Percentiles rank a stretch among this genome's conserved stretches.
Evolutionary conservation across 2,329 filamentous ascomycete species (phyloP).

Genomic region (Domatiomyces globalis): DNA sequence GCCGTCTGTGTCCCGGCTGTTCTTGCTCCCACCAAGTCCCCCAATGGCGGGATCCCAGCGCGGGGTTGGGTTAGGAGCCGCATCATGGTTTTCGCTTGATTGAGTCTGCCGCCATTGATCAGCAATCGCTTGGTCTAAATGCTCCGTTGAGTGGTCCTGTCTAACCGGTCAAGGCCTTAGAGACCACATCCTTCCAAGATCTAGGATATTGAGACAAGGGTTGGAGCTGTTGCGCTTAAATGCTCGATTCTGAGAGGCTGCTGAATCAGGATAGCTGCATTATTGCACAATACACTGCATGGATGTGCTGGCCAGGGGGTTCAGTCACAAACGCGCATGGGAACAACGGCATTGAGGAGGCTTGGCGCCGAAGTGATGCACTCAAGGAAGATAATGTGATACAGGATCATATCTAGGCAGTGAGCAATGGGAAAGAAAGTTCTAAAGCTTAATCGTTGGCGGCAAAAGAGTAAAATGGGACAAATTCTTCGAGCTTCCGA

Average conservation of each 20-base stretch:
- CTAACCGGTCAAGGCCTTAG: neutral
- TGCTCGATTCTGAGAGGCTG: neutral
- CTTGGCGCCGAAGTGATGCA: neutral
- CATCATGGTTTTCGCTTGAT: neutral
- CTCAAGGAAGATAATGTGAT: neutral
- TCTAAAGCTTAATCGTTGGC: neutral
- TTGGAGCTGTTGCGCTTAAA: neutral
- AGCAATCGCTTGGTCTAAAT: neutral
- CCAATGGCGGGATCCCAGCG: neutral
- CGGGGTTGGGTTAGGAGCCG: neutral
- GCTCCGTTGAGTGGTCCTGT: neutral
- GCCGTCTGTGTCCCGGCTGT: too few species aligned
- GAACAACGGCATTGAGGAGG: neutral
- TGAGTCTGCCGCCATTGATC: too few species aligned
- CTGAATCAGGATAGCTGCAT: neutral
- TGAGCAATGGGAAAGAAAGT: neutral
- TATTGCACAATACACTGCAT: neutral
- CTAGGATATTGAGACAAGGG: neutral
- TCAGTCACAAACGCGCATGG: neutral
- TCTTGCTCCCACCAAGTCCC: too few species aligned
- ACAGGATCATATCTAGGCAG: neutral
- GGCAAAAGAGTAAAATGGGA: too few species aligned
- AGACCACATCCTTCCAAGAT: neutral
- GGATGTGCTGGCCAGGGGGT: neutral
- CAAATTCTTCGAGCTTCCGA: too few species aligned